Base-by-base conservation (phyloP, 2,329 filamentous ascomycete genomes). In the Plectosphaerella plurivora region DNA sequence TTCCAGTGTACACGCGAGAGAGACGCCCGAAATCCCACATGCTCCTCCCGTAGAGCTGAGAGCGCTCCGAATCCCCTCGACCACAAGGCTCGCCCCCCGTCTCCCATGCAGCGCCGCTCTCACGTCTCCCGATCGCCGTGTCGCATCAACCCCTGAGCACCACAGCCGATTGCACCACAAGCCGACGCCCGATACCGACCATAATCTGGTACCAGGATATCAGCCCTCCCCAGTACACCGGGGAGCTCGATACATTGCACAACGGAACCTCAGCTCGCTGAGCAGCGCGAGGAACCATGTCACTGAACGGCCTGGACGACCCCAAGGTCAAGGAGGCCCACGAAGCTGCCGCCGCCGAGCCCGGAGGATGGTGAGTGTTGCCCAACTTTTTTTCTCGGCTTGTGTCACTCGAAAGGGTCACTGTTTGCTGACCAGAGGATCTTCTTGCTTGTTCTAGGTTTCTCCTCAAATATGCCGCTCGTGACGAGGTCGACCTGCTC, bases 231-330 rank as follows among this genome's bases (percentile, higher is more conserved):
- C 28, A 33, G 28, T 33, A 33, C 8, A 12, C 3, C 8, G 28
- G 28, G 28, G 28, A 33, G 28, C 28, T 33, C 28, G 28, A 33
- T 33, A 33, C 28, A 33, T 33, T 8, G 28, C 28, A 33, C 28
- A 33, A 33, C 28, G 28, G 28, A 33, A 33, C 28, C 28, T 20
- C 16, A 8, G 41, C 16, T 12, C n/a, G 41, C 16, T 44, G 41
- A 18, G 18, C 15, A 18, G 18, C 41, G n/a, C 16, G 50, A 52
- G 50, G 50, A 42, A 55, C 39, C 33, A 97, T 97, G 93, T 97
- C 93, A 78, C 80, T 97, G 72, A 96, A 96, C 84, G 94, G 94
- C 59, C 80, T 97, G 73, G 92, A 97, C 75, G 82, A 84, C 74
- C 76, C 81, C 61, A 82, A 84, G 66, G 82, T 99, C 73, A 83